phyloP scores from a whole-genome alignment of 371 early-diverging fungal species.

The Circinella umbellata region DNA sequence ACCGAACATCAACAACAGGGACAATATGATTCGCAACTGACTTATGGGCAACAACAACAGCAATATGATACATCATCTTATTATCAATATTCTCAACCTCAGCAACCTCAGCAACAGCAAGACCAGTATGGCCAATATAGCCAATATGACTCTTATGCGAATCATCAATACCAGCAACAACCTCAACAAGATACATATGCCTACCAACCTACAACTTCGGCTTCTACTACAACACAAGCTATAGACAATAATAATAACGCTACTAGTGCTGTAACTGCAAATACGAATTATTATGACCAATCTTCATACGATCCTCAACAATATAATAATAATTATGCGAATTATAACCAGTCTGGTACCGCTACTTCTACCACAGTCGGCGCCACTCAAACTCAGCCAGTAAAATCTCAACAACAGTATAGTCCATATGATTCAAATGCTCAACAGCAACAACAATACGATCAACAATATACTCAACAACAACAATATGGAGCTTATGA shows the following conservation, averaged over 20 bases:
- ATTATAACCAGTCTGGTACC: background rate
- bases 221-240: conserved; percentile 10
- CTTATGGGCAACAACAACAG: conserved; percentile 27
- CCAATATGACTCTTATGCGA: conserved; percentile 11
- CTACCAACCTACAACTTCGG: conserved; percentile 10
- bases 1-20: conserved; percentile 27
- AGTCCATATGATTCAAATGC: conserved; percentile 3
- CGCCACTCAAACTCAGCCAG: conserved; percentile 7
- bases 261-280: background rate
- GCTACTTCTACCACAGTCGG: background rate
- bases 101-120: conserved; percentile 18
- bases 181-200: conserved; percentile 13
- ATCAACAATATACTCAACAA: background rate
- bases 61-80: conserved; percentile 24
- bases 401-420: conserved; percentile 1
- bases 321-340: conserved; percentile 4
- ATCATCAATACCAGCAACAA: conserved; percentile 21
- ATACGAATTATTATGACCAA: conserved; percentile 2
- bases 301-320: conserved; percentile 21
- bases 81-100: background rate
- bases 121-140: conserved; percentile 10
- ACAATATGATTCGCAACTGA: conserved; percentile 19
- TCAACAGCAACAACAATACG: conserved; percentile 13
- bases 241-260: background rate
- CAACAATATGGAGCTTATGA: background rate